phyloP scores from a whole-genome alignment of 208 protist species.

The Leishmania tropica region DNA sequence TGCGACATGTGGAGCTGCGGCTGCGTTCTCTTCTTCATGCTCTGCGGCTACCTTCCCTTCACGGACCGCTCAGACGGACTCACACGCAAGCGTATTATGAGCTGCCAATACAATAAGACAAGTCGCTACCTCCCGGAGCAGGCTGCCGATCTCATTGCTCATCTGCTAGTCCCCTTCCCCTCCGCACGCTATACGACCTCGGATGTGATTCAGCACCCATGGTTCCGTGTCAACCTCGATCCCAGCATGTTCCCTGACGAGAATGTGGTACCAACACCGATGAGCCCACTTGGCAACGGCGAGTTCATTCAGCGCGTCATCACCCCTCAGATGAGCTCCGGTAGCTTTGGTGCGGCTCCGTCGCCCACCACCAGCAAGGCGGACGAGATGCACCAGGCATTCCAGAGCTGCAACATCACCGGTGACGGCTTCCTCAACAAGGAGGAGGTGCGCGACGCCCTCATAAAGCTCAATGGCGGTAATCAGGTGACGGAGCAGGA shows the following conservation, averaged over 20 bases:
- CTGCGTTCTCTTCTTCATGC: slow-evolving; percentile 98
- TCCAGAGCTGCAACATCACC: slow-evolving; percentile 78
- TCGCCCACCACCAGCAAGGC: slow-evolving; percentile 46
- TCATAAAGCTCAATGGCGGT: slow-evolving; percentile 88
- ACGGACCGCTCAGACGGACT: slow-evolving; percentile 82
- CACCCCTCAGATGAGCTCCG: slow-evolving; percentile 43
- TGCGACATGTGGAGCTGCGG: slow-evolving; percentile 98
- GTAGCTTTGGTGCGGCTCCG: slow-evolving; percentile 22
- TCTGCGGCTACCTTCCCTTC: slow-evolving; percentile 98
- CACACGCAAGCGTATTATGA: slow-evolving; percentile 89
- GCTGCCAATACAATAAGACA: slow-evolving; percentile 80
- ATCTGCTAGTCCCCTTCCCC: slow-evolving; percentile 73
- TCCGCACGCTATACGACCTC: slow-evolving; percentile 61
- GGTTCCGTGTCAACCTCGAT: slow-evolving; percentile 83
- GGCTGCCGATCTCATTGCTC: slow-evolving; percentile 78
- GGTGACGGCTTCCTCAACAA: slow-evolving; percentile 77
- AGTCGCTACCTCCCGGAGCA: slow-evolving; percentile 76
- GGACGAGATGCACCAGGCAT: slow-evolving; percentile 73
- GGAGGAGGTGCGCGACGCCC: slow-evolving; percentile 84
- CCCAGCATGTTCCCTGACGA: slow-evolving; percentile 64
- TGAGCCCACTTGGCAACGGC: slow-evolving; percentile 35
- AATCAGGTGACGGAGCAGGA: slow-evolving; percentile 65
- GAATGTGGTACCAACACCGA: slow-evolving; percentile 26
- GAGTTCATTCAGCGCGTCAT: slow-evolving; percentile 73
- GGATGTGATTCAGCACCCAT: slow-evolving; percentile 82